Percentiles rank a stretch among this genome's conserved stretches.
Conservation (phyloP, 768 basidiomycete species). For the Neoboletus brunneissimus region DNA sequence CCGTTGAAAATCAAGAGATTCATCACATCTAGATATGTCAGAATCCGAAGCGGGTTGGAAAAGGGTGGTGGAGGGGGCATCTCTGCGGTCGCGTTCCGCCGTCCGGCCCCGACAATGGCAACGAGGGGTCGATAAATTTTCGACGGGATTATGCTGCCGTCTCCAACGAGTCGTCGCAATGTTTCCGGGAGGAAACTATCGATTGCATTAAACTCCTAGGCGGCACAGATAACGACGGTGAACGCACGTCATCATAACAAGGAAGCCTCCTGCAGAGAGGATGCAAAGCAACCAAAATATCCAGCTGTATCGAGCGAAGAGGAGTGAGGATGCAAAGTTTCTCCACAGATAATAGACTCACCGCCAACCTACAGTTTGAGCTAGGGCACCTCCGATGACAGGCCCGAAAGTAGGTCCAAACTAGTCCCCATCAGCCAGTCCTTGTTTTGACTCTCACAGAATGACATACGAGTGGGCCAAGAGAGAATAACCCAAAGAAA, state of each 20-base stretch:
- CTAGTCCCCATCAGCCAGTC: constrained; percentile 25
- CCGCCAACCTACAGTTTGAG: constrained; percentile 65
- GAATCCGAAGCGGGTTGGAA: constrained; percentile 38
- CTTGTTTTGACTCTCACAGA: background rate
- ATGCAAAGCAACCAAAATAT: constrained; percentile 25
- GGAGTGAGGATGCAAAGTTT: background rate
- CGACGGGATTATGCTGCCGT: constrained; percentile 29
- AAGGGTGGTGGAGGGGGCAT: constrained; percentile 22
- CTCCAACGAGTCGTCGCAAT: constrained; percentile 23
- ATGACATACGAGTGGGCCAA: constrained; percentile 58
- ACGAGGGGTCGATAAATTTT: constrained; percentile 29
- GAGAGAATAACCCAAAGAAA: constrained; percentile 63
- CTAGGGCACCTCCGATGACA: constrained; percentile 51
- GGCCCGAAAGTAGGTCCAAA: constrained; percentile 54
- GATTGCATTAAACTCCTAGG: background rate
- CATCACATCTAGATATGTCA: constrained; percentile 38
- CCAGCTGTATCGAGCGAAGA: constrained; percentile 8
- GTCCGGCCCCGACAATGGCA: constrained; percentile 24
- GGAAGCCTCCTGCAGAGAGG: constrained; percentile 12
- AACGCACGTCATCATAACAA: constrained; percentile 15
- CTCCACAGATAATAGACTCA: constrained; percentile 19
- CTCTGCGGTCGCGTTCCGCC: constrained; percentile 4
- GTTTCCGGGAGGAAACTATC: constrained; percentile 25
- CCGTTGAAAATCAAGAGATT: constrained; percentile 50
- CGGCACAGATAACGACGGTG: background rate